These are phyloP conservation scores for Eleusine coracana DNA, from an alignment of 176 grass and related monocot genomes.

Conservation along the genomic window DNA sequence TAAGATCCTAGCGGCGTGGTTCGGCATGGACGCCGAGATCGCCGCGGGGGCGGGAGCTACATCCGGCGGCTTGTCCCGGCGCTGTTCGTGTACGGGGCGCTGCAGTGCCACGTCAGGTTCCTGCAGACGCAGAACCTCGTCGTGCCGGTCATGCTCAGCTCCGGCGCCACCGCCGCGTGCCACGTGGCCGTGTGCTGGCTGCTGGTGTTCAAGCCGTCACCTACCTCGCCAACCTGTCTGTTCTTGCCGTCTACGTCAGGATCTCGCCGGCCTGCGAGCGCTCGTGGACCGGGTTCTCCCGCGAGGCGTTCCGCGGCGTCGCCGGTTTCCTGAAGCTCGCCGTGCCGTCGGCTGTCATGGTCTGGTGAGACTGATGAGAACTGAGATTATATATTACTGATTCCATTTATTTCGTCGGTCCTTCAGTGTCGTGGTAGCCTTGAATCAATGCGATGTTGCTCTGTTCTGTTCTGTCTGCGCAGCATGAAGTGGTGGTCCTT, in stretches of 20 bases:
- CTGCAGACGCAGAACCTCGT: constrained; percentile 53
- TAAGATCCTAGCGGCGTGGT: constrained; percentile 34
- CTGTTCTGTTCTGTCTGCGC: background rate
- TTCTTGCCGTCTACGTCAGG: constrained; percentile 42
- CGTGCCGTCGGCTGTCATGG: constrained; percentile 49
- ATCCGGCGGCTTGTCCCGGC: constrained; percentile 42
- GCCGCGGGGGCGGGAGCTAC: constrained; percentile 34
- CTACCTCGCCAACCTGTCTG: constrained; percentile 31
- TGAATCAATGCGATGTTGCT: too few species aligned
- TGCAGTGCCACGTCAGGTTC: constrained; percentile 33
- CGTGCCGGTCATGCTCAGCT: constrained; percentile 37
- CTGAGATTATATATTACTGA: too few species aligned
- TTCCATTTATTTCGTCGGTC: too few species aligned
- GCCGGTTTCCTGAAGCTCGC: constrained; percentile 46
- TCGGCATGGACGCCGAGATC: constrained; percentile 36
- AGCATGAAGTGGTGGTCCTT: constrained; percentile 75
- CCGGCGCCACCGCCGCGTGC: constrained; percentile 10
- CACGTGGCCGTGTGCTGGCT: constrained; percentile 6
- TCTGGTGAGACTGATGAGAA: constrained; percentile 42
- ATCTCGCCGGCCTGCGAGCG: constrained; percentile 35
- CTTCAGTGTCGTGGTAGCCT: too few species aligned
- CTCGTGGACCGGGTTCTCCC: constrained; percentile 47
- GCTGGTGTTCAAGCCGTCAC: background rate
- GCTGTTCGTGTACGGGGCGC: constrained; percentile 36
- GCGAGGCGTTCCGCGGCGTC: constrained; percentile 48